Conservation (phyloP, 345 rosid genomes). For the Salix exigua region DNA sequence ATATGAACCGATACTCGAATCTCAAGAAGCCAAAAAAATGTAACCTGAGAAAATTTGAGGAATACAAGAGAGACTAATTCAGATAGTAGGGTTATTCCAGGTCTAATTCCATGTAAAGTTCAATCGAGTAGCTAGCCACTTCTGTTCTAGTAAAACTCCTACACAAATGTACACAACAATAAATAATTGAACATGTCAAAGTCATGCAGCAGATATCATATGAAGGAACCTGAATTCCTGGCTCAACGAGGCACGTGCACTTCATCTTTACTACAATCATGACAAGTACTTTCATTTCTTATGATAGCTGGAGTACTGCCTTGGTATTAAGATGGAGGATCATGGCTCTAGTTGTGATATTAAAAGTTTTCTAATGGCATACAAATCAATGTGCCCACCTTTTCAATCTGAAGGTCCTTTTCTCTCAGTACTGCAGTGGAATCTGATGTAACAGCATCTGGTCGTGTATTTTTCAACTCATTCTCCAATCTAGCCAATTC, state of each 20-base stretch:
- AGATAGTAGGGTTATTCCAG: not conserved
- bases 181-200: not conserved
- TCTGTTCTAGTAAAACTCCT: not conserved
- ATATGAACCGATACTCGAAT: not conserved
- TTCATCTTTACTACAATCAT: not conserved
- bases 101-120: not conserved
- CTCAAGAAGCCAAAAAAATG: not conserved
- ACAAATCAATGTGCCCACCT: slow-evolving; percentile 40
- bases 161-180: not conserved
- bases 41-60: not conserved
- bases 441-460: slow-evolving; percentile 36
- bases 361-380: not conserved
- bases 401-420: slow-evolving; percentile 74
- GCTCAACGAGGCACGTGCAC: not conserved
- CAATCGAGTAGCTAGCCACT: not conserved
- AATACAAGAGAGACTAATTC: not conserved
- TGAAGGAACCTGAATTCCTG: not conserved
- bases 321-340: not conserved
- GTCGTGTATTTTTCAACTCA: slow-evolving; percentile 53
- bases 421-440: slow-evolving; percentile 47
- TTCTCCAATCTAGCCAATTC: slow-evolving; percentile 82
- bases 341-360: not conserved
- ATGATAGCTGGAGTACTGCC: slow-evolving; percentile 4
- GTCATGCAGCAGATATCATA: not conserved
- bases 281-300: not conserved